These are phyloP conservation scores for Talaromyces proteolyticus DNA, from an alignment of 495 filamentous ascomycete genomes.

Conservation along the genomic window DNA sequence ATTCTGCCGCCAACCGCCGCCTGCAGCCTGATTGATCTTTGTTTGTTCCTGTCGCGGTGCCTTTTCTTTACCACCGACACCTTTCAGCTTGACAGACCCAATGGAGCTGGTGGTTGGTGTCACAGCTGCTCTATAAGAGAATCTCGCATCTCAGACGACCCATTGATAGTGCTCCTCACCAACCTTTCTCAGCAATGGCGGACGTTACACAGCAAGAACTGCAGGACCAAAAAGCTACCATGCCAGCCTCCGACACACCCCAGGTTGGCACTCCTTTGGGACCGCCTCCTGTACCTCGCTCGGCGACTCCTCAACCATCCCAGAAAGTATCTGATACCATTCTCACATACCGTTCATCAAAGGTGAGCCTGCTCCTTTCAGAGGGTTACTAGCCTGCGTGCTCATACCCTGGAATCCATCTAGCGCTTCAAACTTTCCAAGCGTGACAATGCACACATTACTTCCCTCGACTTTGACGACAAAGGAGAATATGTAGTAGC, in stretches of 20 bases:
- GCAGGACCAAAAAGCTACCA: constrained; percentile 5
- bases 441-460: constrained; percentile 36
- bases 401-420: not conserved
- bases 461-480: constrained; percentile 94
- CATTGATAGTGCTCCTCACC: not conserved
- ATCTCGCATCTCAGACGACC: too few relatives aligned
- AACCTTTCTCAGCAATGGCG: constrained; percentile 2
- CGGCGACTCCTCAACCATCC: constrained; percentile 20
- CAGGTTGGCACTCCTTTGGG: constrained; percentile 12
- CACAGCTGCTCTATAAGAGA: too few relatives aligned
- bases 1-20: constrained; percentile 4
- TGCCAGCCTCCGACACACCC: constrained; percentile 1
- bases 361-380: constrained; percentile 23
- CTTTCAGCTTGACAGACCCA: not conserved
- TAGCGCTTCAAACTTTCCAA: constrained; percentile 35
- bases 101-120: too few relatives aligned
- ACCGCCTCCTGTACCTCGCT: constrained; percentile 17
- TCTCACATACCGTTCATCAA: constrained; percentile 38
- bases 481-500: constrained; percentile 84
- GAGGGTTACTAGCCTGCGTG: not conserved
- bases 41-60: not conserved
- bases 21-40: not conserved
- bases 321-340: constrained; percentile 42
- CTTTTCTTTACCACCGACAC: not conserved
- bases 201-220: constrained; percentile 5